Evolutionary conservation across 441 rosid genomes (phyloP).

Genomic region (Syzygium malaccense): DNA sequence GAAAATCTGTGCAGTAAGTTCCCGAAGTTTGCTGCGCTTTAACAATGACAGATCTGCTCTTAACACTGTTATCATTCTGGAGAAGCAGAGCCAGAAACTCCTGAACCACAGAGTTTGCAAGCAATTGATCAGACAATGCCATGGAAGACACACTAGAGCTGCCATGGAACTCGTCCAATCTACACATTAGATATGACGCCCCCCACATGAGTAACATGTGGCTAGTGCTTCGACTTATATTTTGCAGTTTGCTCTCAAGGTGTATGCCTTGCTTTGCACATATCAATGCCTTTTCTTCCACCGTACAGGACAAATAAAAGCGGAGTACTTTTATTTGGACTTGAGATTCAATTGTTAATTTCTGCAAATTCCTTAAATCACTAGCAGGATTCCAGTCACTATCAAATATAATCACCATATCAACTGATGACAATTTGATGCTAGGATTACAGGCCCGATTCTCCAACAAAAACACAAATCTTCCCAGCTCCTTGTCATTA

Average conservation of each 20-base stretch:
- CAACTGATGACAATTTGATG: slow-evolving; percentile 71
- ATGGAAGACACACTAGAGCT: slow-evolving; percentile 7
- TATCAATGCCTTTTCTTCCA: slow-evolving; percentile 74
- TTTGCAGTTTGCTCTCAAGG: slow-evolving; percentile 35
- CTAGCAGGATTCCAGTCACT: slow-evolving; percentile 79
- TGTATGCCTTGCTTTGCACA: slow-evolving; percentile 54
- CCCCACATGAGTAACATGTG: slow-evolving; percentile 89
- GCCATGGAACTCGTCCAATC: slow-evolving; percentile 58
- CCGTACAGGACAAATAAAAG: slow-evolving; percentile 58
- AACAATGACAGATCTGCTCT: slow-evolving; percentile 29
- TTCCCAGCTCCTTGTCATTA: slow-evolving; percentile 52
- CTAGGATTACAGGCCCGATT: slow-evolving; percentile 68
- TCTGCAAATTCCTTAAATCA: slow-evolving; percentile 72
- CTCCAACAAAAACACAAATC: slow-evolving; percentile 83
- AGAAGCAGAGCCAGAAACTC: slow-evolving; percentile 51
- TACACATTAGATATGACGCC: slow-evolving; percentile 52
- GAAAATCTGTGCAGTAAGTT: slow-evolving; percentile 34
- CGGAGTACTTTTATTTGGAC: slow-evolving; percentile 64
- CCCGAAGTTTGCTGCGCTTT: slow-evolving; percentile 53
- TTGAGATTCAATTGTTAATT: slow-evolving; percentile 53
- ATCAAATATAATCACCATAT: slow-evolving; percentile 61
- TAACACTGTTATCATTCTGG: slow-evolving; percentile 23
- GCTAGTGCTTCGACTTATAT: slow-evolving; percentile 24
- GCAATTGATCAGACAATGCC: slow-evolving; percentile 22
- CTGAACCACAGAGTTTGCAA: slow-evolving; percentile 28